Evolutionary conservation across 2,329 filamentous ascomycete genomes (phyloP).

Genomic region (Trichoderma asperellum): DNA sequence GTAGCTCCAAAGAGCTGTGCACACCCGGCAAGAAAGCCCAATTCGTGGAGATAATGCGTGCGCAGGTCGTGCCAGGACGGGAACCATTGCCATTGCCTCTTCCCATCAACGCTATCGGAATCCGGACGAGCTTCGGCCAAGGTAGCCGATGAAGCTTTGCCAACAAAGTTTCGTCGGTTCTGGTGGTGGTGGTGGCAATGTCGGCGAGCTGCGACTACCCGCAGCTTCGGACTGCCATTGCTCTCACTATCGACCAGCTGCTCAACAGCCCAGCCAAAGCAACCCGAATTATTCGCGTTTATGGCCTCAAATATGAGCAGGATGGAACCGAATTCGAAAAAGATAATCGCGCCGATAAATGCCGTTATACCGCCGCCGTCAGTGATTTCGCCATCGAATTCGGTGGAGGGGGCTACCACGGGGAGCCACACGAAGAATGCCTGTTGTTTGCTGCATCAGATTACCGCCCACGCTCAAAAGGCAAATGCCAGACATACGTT

Average conservation of each 20-base stretch:
- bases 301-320: constrained; percentile 68
- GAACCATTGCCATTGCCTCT: constrained; percentile 60
- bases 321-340: constrained; percentile 65
- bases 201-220: constrained; percentile 17
- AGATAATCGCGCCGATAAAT: constrained; percentile 67
- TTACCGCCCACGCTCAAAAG: not conserved
- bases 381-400: constrained; percentile 57
- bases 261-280: constrained; percentile 71
- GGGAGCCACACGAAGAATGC: constrained; percentile 68
- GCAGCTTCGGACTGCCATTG: constrained; percentile 15
- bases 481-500: constrained; percentile 47
- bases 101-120: constrained; percentile 9
- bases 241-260: constrained; percentile 44
- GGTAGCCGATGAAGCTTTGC: constrained; percentile 1
- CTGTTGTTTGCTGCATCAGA: constrained; percentile 53
- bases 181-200: constrained; percentile 39
- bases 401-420: constrained; percentile 53
- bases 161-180: constrained; percentile 33
- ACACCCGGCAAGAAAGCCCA: constrained; percentile 64
- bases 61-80: constrained; percentile 60
- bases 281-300: constrained; percentile 67
- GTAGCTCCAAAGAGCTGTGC: constrained; percentile 61
- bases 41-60: constrained; percentile 63
- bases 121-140: not conserved
- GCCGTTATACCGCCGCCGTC: constrained; percentile 64